Conservation (phyloP, 257 asterid genomes). For the Misopates orontium region DNA sequence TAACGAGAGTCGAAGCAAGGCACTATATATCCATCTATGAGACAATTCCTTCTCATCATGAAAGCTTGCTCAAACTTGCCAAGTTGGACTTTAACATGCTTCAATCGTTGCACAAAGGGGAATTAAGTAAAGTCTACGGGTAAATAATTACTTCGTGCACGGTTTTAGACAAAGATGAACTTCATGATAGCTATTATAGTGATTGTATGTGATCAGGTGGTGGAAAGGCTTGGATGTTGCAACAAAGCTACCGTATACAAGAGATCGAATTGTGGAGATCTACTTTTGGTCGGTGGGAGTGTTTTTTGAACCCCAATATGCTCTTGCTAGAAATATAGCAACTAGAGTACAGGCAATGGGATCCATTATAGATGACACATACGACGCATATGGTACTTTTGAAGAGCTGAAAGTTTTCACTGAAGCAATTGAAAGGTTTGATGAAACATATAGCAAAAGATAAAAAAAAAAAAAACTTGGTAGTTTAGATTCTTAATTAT, state of each 20-base stretch:
- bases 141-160: not conserved
- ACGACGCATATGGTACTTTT: constrained; percentile 34
- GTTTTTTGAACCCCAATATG: constrained; percentile 36
- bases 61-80: constrained; percentile 30
- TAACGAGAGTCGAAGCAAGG: constrained; percentile 33
- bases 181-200: no score
- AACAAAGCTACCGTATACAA: constrained; percentile 26
- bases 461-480: no score
- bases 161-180: no score
- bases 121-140: constrained; percentile 30
- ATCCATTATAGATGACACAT: constrained; percentile 37
- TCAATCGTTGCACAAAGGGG: constrained; percentile 32
- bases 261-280: constrained; percentile 44
- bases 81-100: constrained; percentile 36
- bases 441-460: no score
- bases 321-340: constrained; percentile 28
- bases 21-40: constrained; percentile 28
- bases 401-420: constrained; percentile 36
- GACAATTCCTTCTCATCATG: constrained; percentile 16
- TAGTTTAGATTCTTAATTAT: no score
- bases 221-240: constrained; percentile 39
- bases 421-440: constrained; percentile 39
- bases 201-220: constrained; percentile 48
- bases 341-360: constrained; percentile 13
- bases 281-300: constrained; percentile 38